Base-by-base conservation (phyloP, 495 filamentous ascomycete genomes). In the Penicillium coffeae region DNA sequence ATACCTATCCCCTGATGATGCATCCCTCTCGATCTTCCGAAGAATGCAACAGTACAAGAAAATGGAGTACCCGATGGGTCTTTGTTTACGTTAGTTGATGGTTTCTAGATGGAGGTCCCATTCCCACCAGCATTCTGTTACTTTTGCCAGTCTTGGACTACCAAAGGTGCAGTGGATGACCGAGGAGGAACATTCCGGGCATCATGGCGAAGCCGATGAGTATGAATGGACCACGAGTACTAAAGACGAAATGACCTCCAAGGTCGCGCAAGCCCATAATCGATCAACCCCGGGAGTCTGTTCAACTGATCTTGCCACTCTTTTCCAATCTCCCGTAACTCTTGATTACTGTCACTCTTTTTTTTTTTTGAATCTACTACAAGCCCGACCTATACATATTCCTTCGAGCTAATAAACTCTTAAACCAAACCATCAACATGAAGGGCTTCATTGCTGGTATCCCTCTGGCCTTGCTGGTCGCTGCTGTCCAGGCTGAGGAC, bases 371-470 rank as follows among this genome's bases (percentile, higher is more conserved):
- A 46, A 19, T 42, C 27, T 42, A 38, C 46, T 14, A 42, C 34
- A 16, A 41, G 45, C 42, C 16, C 25, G n/a, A 47, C 35, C 32
- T 50, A 18, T 45, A 30, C 25, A 46, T 27, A 48, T 40, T 47
- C 38, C 30, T 40, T 32, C 35, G 10, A 44, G 54, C 34, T 36
- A 38, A 36, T 52, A 44, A 50, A 35, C 34, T 16, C 14, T 42
- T 47, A 32, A 19, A 22, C 19, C n/a, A 16, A 19, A 30, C 30
- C 40, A 42, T 39, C 42, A 58, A 7, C 16, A 73, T 73, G 70
- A 73, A 73, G 62, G 68, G 67, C 38, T 59, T 73, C 42, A 55
- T 68, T 25, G 60, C 55, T 25, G 67, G 66, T 39, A 67, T 74
- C 39, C 65, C 70, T 4, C 51, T 74, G 8, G 70, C 70, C 35